Evolutionary conservation across 2,329 filamentous ascomycete species (phyloP).

Genomic region (Fusarium fujikuroi): DNA sequence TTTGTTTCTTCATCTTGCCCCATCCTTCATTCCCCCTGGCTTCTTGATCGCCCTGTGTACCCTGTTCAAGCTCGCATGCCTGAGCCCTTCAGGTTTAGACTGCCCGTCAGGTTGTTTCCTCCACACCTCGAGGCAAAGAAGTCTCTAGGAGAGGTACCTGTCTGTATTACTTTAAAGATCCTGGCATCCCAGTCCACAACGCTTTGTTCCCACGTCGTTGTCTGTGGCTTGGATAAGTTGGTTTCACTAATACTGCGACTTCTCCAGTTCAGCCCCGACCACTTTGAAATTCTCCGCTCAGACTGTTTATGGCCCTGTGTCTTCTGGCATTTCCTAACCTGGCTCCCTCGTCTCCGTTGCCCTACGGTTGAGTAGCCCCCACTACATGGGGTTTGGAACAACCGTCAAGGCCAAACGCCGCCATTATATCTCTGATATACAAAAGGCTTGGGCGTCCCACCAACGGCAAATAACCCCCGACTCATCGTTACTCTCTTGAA

Average conservation of each 20-base stretch:
- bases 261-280: slow-evolving; percentile 44
- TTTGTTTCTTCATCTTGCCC: slow-evolving; percentile 46
- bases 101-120: slow-evolving; percentile 47
- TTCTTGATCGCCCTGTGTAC: slow-evolving; percentile 46
- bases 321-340: slow-evolving; percentile 54
- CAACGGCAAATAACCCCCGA: slow-evolving; percentile 23
- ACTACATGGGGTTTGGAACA: slow-evolving; percentile 37
- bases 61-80: slow-evolving; percentile 47
- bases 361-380: slow-evolving; percentile 42
- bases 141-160: slow-evolving; percentile 24
- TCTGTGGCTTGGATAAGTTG: slow-evolving; percentile 43
- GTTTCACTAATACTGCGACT: slow-evolving; percentile 44
- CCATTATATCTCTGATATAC: slow-evolving; percentile 47
- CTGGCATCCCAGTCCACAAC: slow-evolving; percentile 38
- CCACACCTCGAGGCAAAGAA: slow-evolving; percentile 40
- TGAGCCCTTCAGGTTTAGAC: slow-evolving; percentile 44
- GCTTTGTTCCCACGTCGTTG: slow-evolving; percentile 41
- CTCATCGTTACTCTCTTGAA: slow-evolving; percentile 21
- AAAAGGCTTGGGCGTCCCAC: slow-evolving; percentile 46
- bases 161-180: slow-evolving; percentile 39
- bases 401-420: slow-evolving; percentile 39
- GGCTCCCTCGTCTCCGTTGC: slow-evolving; percentile 52
- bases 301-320: slow-evolving; percentile 39
- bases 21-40: slow-evolving; percentile 38
- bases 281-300: slow-evolving; percentile 44